Conservation (phyloP, 495 filamentous ascomycete genomes). For the Penicillium ucsense region DNA sequence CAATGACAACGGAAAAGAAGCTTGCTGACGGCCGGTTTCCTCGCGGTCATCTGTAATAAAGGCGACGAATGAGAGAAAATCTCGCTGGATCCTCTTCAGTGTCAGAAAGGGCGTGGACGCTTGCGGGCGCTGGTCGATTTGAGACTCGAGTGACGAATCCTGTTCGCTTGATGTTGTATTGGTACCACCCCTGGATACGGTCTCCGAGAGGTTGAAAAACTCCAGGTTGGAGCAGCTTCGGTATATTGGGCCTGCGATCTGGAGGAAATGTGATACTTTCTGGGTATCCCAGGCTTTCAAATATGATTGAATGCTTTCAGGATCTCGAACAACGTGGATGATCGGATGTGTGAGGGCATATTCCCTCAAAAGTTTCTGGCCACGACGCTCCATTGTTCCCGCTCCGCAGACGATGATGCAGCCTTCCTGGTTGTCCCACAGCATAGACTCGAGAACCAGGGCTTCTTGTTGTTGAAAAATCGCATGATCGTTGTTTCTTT, state of each 20-base stretch:
- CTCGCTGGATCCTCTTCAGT: conserved; percentile 57
- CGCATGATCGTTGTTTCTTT: conserved; percentile 48
- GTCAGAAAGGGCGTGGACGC: conserved; percentile 48
- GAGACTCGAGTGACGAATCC: conserved; percentile 21
- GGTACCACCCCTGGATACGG: conserved; percentile 9
- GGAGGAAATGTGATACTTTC: conserved; percentile 44
- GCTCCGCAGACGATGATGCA: conserved; percentile 63
- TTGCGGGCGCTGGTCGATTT: conserved; percentile 27
- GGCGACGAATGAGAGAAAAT: conserved; percentile 61
- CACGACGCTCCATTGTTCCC: conserved; percentile 41
- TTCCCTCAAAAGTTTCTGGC: conserved; percentile 31
- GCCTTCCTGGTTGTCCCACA: conserved; percentile 49
- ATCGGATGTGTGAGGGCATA: conserved; percentile 54
- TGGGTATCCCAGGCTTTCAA: conserved; percentile 48
- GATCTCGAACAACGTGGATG: conserved; percentile 60
- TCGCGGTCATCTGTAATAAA: conserved; percentile 47
- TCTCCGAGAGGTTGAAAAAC: conserved; percentile 59
- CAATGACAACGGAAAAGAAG: conserved; percentile 58
- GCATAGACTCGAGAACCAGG: conserved; percentile 52
- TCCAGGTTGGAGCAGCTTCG: conserved; percentile 63
- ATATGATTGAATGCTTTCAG: conserved; percentile 51
- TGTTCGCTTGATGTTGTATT: conserved; percentile 14
- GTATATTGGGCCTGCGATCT: conserved; percentile 43
- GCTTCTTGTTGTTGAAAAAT: conserved; percentile 54
- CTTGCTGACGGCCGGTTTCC: conserved; percentile 46